phyloP scores from a whole-genome alignment of 108 stramenopile genomes.

The Stephanodiscus triporus region DNA sequence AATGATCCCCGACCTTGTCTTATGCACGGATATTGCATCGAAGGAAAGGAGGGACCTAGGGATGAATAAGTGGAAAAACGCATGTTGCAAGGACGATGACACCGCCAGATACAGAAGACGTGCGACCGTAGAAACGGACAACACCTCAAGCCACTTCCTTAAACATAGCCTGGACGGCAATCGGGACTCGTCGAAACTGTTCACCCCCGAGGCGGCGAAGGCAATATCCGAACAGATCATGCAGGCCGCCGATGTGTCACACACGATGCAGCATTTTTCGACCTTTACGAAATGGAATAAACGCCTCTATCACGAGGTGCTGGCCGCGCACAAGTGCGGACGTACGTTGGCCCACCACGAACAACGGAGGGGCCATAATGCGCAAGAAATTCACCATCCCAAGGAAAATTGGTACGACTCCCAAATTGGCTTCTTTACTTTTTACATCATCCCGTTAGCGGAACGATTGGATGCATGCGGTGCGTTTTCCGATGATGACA shows the following conservation, averaged over 20 bases:
- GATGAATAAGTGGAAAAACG: slow-evolving; percentile 21
- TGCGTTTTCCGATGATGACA: slow-evolving; percentile 13
- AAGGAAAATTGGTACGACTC: slow-evolving; percentile 32
- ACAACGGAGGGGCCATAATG: not conserved
- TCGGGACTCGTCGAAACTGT: not conserved
- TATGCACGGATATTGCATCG: slow-evolving; percentile 29
- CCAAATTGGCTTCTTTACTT: slow-evolving; percentile 31
- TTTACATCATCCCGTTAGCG: slow-evolving; percentile 29
- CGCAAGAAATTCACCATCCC: slow-evolving; percentile 17
- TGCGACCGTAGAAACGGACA: too few relatives aligned
- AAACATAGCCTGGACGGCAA: too few relatives aligned
- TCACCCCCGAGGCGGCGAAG: slow-evolving; percentile 1
- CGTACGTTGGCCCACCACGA: slow-evolving; percentile 1
- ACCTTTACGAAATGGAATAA: slow-evolving; percentile 63
- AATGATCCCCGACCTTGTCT: slow-evolving; percentile 20
- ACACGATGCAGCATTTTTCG: slow-evolving; percentile 68
- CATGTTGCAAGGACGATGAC: not conserved
- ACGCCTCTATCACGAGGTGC: slow-evolving; percentile 52
- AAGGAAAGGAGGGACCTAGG: slow-evolving; percentile 23
- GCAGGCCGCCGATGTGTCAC: slow-evolving; percentile 64
- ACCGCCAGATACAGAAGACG: not conserved
- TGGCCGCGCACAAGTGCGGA: slow-evolving; percentile 12
- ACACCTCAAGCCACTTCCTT: too few relatives aligned
- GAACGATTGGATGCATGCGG: slow-evolving; percentile 34
- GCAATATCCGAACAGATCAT: slow-evolving; percentile 53